phyloP scores from a whole-genome alignment of 2,329 filamentous ascomycete genomes.

The Elsinoe perseae region DNA sequence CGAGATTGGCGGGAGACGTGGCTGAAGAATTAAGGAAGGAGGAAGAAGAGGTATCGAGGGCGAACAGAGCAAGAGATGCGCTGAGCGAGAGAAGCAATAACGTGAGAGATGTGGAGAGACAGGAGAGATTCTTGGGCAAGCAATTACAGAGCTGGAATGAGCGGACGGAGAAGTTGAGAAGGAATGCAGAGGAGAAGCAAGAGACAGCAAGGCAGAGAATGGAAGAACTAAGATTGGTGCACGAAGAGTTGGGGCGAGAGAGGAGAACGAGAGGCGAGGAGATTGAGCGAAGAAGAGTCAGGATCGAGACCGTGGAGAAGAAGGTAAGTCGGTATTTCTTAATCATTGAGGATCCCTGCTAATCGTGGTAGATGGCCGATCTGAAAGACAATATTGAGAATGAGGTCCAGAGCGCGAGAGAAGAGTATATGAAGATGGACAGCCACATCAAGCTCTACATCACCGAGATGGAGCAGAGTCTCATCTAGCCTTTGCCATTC shows the following conservation, averaged over 20 bases:
- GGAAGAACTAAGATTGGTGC: slow-evolving; percentile 76
- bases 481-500: slow-evolving; percentile 31
- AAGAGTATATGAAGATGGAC: slow-evolving; percentile 96
- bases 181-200: slow-evolving; percentile 73
- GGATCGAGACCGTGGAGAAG: slow-evolving; percentile 97
- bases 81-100: slow-evolving; percentile 82
- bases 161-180: slow-evolving; percentile 73
- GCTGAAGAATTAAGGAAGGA: slow-evolving; percentile 77
- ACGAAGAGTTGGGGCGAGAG: slow-evolving; percentile 76
- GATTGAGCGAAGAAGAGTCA: slow-evolving; percentile 83
- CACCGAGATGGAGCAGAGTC: slow-evolving; percentile 93
- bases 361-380: slow-evolving; percentile 70
- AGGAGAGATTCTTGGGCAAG: slow-evolving; percentile 72
- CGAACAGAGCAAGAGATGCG: slow-evolving; percentile 74
- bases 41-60: slow-evolving; percentile 78
- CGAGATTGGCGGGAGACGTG: slow-evolving; percentile 83
- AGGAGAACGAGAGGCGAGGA: slow-evolving; percentile 78
- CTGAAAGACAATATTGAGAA: slow-evolving; percentile 96
- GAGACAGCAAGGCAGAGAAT: slow-evolving; percentile 76
- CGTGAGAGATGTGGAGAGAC: slow-evolving; percentile 82
- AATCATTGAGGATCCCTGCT: slow-evolving; percentile 18
- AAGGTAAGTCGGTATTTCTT: slow-evolving; percentile 55
- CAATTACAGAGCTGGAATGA: slow-evolving; percentile 82
- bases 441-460: slow-evolving; percentile 96
- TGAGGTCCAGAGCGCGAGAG: slow-evolving; percentile 81